Evolutionary conservation across 495 filamentous ascomycete species (phyloP).

Genomic region (Mycothermus thermophilus): DNA sequence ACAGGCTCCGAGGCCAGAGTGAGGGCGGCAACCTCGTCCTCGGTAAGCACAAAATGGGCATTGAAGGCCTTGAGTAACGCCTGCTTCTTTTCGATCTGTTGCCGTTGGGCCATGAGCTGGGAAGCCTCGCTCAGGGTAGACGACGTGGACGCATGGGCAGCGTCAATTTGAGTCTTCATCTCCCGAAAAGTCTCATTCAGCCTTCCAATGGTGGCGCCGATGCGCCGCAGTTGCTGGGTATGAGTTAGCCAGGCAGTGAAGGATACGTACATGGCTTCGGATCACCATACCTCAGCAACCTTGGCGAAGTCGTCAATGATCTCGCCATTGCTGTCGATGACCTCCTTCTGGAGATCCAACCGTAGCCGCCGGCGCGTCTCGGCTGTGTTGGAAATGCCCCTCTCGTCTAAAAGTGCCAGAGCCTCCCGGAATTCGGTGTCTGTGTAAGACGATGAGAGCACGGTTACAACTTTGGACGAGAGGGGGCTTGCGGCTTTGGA

Average conservation of each 20-base stretch:
- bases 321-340: constrained; percentile 84
- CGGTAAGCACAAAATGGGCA: constrained; percentile 69
- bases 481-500: constrained; percentile 15
- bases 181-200: constrained; percentile 72
- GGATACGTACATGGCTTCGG: not conserved
- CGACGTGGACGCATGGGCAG: constrained; percentile 59
- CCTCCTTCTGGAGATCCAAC: constrained; percentile 79
- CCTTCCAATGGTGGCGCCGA: constrained; percentile 61
- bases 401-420: constrained; percentile 58
- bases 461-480: constrained; percentile 54
- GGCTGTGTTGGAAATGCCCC: constrained; percentile 57
- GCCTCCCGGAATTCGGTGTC: constrained; percentile 87
- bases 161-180: constrained; percentile 61
- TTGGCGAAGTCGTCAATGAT: constrained; percentile 82
- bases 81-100: constrained; percentile 74
- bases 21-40: constrained; percentile 57
- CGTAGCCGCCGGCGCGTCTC: constrained; percentile 70
- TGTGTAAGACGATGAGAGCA: constrained; percentile 83
- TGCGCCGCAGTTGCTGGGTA: constrained; percentile 61
- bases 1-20: constrained; percentile 68
- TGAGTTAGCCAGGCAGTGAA: not conserved
- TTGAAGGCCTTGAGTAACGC: constrained; percentile 70
- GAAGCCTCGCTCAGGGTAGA: constrained; percentile 69
- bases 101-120: constrained; percentile 57
- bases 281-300: constrained; percentile 62